Evolutionary conservation across 2,329 filamentous ascomycete species (phyloP), one percentile per base, ranked within the genome.

Genomic region (Microcera coccophila): DNA sequence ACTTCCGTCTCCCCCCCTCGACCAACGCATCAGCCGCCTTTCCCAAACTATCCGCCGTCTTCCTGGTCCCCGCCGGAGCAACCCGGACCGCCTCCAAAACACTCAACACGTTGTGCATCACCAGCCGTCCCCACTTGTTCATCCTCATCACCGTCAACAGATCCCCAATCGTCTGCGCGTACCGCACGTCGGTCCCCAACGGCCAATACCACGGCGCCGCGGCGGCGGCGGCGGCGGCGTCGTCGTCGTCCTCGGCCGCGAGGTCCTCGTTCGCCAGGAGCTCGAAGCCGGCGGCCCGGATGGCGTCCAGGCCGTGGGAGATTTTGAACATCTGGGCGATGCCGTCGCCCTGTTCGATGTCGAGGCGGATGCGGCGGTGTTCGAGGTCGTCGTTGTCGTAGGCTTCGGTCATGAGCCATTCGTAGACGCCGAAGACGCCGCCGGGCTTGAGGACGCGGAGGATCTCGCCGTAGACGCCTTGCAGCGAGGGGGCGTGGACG

Each of bases 371-470:
- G 60, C 85, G 80, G 50, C 88, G 84, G 73, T 95, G 90, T 58
- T 83, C 76, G 2, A 85, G 68, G 74, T 95, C 87, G 49, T 84
- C 73, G 63, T 93, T 90, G 73, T 95, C 84, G 70, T 94, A 96
- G n/a, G 82, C 73, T 50, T 95, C 89, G 11, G 89, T 95, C 90
- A 96, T 95, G 59, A 95, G 75, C 90, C 90, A 95, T 68, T 96
- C 90, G 71, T 95, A 95, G 39, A 95, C 90, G 60, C 90, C 90
- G 59, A 96, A 96, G 41, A 86, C 76, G 64, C 90, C 90, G 46
- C 90, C 90, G n/a, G 90, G 90, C 78, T 95, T 96, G 47, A 96
- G 74, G 21, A 95, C 89, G 26, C 87, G 85, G 78, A 84, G 87
- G 60, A 96, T 95, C 67, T 95, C 84, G 66, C 80, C 82, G 73